Evolutionary conservation across 352 stramenopile genomes (phyloP), one percentile per base, ranked within the genome.

Genomic region (Globisporangium cystogenes): DNA sequence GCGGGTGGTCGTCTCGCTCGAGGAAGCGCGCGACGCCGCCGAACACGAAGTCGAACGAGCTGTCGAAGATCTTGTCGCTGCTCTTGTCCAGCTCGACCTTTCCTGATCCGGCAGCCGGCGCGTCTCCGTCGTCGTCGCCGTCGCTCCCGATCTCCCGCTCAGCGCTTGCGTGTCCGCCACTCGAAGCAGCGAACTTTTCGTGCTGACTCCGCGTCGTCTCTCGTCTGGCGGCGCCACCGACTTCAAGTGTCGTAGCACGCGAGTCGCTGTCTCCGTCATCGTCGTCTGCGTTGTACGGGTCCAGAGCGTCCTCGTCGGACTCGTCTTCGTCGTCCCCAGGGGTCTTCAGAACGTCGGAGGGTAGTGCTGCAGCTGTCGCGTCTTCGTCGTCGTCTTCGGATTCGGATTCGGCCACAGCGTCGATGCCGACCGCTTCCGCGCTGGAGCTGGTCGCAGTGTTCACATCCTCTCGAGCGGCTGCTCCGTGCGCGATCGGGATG

Each of bases 21-120:
- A 92, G 52, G 48, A 90, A 89, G 0, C 79, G 74, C 51, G 78
- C 66, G 20, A 90, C 71, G 20, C 63, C 63, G 14, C 75, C 76
- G 44, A 82, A 90, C 0, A 79, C 52, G 21, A 71, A 73, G 53
- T 87, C 79, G 4, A 29, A 59, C 0, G 78, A 89, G 0, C 64
- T 70, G 49, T 85, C 78, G 14, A 82, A 53, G 3, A 70, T 63
- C 33, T 68, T 52, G 43, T 46, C 48, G 26, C 70, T 31, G n/a
- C 42, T 45, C 8, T 35, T 10, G 27, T 45, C 56, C 15, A 46
- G 21, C 18, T 59, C 64, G 8, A 55, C 46, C 24, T 68, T 74
- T 21, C 48, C 35, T 5, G 56, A 8, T 48, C 26, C 21, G n/a
- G 55, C 26, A 1, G 53, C n/a, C 18, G 48, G 10, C 5, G 48